Conservation (phyloP, 768 basidiomycete species). For the Scleroderma citrinum region DNA sequence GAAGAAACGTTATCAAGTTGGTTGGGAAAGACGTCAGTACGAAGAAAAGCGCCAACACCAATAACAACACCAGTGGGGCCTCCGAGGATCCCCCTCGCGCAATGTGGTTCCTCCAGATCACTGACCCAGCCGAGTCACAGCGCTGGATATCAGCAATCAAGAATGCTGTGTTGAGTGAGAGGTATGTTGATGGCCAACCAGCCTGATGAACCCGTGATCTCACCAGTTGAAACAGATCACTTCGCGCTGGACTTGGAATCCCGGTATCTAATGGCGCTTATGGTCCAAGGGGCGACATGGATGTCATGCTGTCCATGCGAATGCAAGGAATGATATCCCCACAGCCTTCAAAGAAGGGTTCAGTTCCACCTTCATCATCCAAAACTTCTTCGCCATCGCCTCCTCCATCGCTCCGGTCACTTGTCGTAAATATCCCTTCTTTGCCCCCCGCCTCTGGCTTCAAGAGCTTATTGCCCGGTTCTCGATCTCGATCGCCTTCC, state of each 20-base stretch:
- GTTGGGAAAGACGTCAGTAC: constrained; percentile 57
- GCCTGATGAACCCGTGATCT: neutral
- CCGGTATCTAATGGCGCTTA: constrained; percentile 37
- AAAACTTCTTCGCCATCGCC: constrained; percentile 22
- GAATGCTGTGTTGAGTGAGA: constrained; percentile 61
- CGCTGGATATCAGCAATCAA: constrained; percentile 76
- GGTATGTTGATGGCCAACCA: constrained; percentile 35
- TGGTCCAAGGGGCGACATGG: constrained; percentile 75
- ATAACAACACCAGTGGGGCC: constrained; percentile 15
- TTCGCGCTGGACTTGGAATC: constrained; percentile 60
- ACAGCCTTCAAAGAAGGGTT: constrained; percentile 12
- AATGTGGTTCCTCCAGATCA: constrained; percentile 63
- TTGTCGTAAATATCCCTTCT: constrained; percentile 15
- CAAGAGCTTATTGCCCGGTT: constrained; percentile 20
- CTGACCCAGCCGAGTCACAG: constrained; percentile 56
- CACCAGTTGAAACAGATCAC: constrained; percentile 38
- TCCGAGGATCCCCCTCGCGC: constrained; percentile 5
- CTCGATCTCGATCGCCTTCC: constrained; percentile 25
- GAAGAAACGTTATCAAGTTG: constrained; percentile 56
- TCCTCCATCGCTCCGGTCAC: constrained; percentile 23
- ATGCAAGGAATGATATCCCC: constrained; percentile 49
- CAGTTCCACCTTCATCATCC: constrained; percentile 6
- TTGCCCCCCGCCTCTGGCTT: constrained; percentile 10
- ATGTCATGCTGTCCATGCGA: constrained; percentile 78
- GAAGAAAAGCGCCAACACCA: constrained; percentile 20